These are phyloP conservation scores for Zoysia pacifica DNA, from an alignment of 176 grass and related monocot genomes.

Conservation along the genomic window DNA sequence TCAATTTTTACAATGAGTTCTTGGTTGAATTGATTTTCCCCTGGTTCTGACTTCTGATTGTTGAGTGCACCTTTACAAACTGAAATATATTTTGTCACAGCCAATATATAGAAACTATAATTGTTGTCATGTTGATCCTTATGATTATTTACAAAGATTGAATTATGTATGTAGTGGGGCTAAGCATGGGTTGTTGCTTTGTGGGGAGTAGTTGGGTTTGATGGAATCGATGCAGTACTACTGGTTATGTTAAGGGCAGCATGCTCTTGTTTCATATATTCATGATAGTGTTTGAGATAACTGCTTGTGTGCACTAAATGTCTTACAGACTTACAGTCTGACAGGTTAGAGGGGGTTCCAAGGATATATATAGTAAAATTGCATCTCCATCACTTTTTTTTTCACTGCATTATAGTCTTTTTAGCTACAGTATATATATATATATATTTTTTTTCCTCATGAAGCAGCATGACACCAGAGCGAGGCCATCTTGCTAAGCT, in stretches of 20 bases:
- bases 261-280: background rate
- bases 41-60: background rate
- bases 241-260: background rate
- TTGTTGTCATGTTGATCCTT: background rate
- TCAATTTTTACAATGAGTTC: background rate
- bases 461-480: background rate
- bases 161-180: background rate
- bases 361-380: background rate
- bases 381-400: background rate
- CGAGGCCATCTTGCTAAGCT: constrained; percentile 5
- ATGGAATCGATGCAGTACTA: background rate
- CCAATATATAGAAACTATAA: background rate
- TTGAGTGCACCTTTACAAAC: background rate
- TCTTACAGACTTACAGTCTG: background rate
- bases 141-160: background rate
- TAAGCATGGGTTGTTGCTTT: no score
- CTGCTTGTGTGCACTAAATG: background rate
- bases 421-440: background rate
- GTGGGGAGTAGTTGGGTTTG: background rate
- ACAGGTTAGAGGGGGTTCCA: background rate
- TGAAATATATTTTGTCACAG: background rate
- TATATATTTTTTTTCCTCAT: background rate
- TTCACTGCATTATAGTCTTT: constrained; percentile 2
- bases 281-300: background rate
- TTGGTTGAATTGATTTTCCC: background rate